A percentile compares a stretch with the other conserved stretches of the same genome.
Conservation (phyloP, 257 asterid genomes). For the Rauvolfia tetraphylla region DNA sequence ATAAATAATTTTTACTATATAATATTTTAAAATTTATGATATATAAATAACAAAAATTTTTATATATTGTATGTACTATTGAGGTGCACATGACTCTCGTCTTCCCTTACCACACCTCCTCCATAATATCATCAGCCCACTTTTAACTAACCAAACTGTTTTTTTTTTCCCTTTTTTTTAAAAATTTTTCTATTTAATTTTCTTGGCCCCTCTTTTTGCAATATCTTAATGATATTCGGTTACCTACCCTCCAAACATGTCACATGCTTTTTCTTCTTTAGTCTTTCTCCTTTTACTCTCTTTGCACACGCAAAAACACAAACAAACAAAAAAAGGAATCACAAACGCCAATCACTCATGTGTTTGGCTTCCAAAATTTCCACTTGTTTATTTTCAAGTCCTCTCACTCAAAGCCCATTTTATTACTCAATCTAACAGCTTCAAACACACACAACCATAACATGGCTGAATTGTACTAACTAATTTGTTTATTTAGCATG, state of each 20-base stretch:
- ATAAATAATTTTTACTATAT: too few relatives aligned
- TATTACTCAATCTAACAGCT: slow-evolving; percentile 9
- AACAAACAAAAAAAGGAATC: background rate
- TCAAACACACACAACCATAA: slow-evolving; percentile 9
- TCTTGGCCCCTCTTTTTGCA: slow-evolving; percentile 11
- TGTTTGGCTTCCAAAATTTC: background rate
- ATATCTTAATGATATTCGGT: slow-evolving; percentile 24
- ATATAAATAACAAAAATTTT: too few relatives aligned
- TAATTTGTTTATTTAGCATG: slow-evolving; percentile 6
- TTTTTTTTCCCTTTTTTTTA: too few relatives aligned
- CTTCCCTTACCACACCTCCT: background rate
- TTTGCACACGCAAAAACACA: slow-evolving; percentile 3
- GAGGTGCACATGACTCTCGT: slow-evolving; percentile 10
- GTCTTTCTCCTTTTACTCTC: background rate
- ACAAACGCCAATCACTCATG: background rate
- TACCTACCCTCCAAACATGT: slow-evolving; percentile 54
- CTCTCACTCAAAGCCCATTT: background rate
- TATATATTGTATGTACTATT: too few relatives aligned
- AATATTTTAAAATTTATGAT: too few relatives aligned
- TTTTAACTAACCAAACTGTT: slow-evolving; percentile 30
- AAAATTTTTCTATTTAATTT: background rate
- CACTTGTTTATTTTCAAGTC: background rate
- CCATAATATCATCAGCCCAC: slow-evolving; percentile 27
- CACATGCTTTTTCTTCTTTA: slow-evolving; percentile 39
- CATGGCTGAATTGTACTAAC: background rate